phyloP scores from a whole-genome alignment of 805 yeast genomes.

The Hagleromyces aurorensis region DNA sequence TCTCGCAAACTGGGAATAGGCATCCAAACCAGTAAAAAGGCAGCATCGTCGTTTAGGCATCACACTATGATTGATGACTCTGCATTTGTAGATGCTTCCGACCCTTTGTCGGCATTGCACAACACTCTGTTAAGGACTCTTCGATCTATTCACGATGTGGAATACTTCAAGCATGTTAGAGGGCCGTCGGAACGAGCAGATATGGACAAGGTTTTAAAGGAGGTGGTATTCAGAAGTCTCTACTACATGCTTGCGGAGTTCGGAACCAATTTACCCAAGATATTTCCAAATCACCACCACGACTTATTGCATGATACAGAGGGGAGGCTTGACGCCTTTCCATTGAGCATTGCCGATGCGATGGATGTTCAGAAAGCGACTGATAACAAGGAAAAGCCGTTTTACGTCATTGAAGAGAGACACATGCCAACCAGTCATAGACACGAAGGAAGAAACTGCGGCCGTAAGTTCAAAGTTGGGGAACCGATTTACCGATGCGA shows the following conservation, averaged over 20 bases:
- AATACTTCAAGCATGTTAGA: constrained; percentile 15
- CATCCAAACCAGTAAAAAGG: too few species aligned
- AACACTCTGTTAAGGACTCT: constrained; percentile 12
- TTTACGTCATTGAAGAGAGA: constrained; percentile 12
- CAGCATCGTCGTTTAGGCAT: too few species aligned
- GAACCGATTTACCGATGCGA: constrained; percentile 66
- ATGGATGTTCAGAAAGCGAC: constrained; percentile 10
- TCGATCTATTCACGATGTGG: constrained; percentile 16
- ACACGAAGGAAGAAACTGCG: constrained; percentile 62
- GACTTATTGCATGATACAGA: constrained; percentile 5
- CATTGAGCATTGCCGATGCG: constrained; percentile 15
- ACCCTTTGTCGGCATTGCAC: constrained; percentile 3
- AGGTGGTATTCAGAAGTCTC: constrained; percentile 21
- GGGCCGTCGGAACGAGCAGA: constrained; percentile 25
- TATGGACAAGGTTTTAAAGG: constrained; percentile 21
- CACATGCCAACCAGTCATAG: constrained; percentile 18
- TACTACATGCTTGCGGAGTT: constrained; percentile 33
- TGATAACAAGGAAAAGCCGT: constrained; percentile 9
- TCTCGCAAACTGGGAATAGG: too few species aligned
- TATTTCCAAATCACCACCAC: constrained; percentile 29
- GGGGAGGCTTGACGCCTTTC: constrained; percentile 11
- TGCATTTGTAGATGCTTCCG: too few species aligned
- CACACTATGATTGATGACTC: too few species aligned
- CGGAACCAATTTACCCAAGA: constrained; percentile 30
- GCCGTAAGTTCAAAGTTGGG: constrained; percentile 49